Evolutionary conservation across 2,329 filamentous ascomycete genomes (phyloP).

Genomic region (Fusarium dimerum): DNA sequence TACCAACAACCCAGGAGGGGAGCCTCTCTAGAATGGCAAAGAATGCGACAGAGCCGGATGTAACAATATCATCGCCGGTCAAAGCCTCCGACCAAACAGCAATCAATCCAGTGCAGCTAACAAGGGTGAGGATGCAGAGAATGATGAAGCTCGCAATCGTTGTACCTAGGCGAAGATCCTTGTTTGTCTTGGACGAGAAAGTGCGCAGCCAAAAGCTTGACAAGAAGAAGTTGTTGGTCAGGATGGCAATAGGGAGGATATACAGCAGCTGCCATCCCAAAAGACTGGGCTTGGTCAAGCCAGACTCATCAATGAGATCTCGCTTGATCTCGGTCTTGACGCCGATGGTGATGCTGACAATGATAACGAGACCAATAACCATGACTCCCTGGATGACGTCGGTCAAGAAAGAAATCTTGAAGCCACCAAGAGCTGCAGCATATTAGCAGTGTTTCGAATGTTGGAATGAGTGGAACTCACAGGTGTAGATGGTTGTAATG

Average conservation of each 20-base stretch:
- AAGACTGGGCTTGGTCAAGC: constrained; percentile 66
- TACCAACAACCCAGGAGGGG: constrained; percentile 78
- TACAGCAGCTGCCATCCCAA: constrained; percentile 86
- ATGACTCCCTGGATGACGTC: constrained; percentile 80
- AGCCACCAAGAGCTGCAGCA: constrained; percentile 70
- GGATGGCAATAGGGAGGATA: constrained; percentile 76
- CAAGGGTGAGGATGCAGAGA: constrained; percentile 69
- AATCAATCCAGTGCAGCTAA: constrained; percentile 72
- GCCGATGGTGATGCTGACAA: constrained; percentile 77
- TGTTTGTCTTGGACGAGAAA: constrained; percentile 78
- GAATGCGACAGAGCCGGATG: constrained; percentile 67
- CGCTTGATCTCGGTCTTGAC: constrained; percentile 72
- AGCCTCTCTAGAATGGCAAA: constrained; percentile 73
- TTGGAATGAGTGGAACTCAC: constrained; percentile 42
- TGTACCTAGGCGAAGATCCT: constrained; percentile 73
- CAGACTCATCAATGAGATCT: constrained; percentile 66
- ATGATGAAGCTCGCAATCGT: constrained; percentile 66
- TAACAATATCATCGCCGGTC: constrained; percentile 56
- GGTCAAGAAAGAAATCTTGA: constrained; percentile 81
- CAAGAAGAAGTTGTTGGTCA: constrained; percentile 87
- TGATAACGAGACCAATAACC: constrained; percentile 73
- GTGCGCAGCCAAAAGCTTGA: constrained; percentile 83
- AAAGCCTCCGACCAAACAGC: constrained; percentile 77
- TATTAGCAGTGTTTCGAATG: neutral
- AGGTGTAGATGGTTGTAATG: constrained; percentile 82